Percentiles rank a stretch among this genome's conserved stretches.
These are phyloP conservation scores for barley (Hordeum vulgare) DNA, from an alignment of 176 grass and related monocot genomes.

Conservation along the genomic window MorexV3_pseudomolecules_assembly NC_058518.1:416717037-416717536, in stretches of 20 bases:
- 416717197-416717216: background rate
- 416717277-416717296: background rate
- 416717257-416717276: background rate
- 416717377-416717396: slow-evolving; percentile 66
- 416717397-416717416: slow-evolving; percentile 43
- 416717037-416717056: background rate
- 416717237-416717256: background rate
- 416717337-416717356: background rate
- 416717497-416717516: slow-evolving; percentile 76
- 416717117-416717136: background rate
- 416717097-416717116: background rate
- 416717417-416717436: slow-evolving; percentile 48
- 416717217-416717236: background rate
- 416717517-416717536: slow-evolving; percentile 85
- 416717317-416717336: background rate
- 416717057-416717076: background rate
- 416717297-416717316: background rate
- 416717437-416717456: slow-evolving; percentile 48
- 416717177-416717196: background rate
- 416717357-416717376: slow-evolving; percentile 33
- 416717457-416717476: slow-evolving; percentile 61
- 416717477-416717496: slow-evolving; percentile 46
- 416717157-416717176: background rate
- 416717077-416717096: background rate
- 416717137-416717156: too few relatives aligned